Evolutionary conservation across 805 yeast species (phyloP).

Genomic region (Barnettozyma salicaria): DNA sequence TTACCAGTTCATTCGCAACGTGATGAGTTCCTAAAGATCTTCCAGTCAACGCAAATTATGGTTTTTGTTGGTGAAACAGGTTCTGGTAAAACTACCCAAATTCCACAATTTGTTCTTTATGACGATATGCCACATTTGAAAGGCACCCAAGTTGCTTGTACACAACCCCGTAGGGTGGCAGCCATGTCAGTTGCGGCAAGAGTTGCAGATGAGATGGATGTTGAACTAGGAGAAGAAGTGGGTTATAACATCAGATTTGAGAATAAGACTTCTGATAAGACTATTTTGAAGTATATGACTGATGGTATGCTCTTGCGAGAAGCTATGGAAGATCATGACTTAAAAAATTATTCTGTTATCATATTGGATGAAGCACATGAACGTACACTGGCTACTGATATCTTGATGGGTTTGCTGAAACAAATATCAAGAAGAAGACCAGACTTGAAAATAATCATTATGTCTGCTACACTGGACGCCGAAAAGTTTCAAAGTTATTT

Average conservation of each 20-base stretch:
- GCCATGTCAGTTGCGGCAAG: constrained; percentile 98
- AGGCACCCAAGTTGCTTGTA: constrained; percentile 89
- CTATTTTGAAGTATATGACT: constrained; percentile 91
- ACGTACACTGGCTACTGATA: constrained; percentile 94
- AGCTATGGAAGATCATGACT: constrained; percentile 92
- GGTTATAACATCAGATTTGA: constrained; percentile 95
- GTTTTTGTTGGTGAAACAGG: constrained; percentile 99
- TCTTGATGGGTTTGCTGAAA: constrained; percentile 89
- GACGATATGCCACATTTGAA: constrained; percentile 88
- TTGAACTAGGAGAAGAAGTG: constrained; percentile 84
- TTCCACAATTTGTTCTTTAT: constrained; percentile 86
- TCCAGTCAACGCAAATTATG: constrained; percentile 87
- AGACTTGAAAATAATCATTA: constrained; percentile 84
- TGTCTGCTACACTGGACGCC: constrained; percentile 98
- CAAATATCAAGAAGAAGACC: constrained; percentile 74
- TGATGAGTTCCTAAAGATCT: constrained; percentile 76
- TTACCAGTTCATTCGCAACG: constrained; percentile 94
- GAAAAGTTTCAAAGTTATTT: constrained; percentile 90
- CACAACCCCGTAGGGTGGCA: constrained; percentile 96
- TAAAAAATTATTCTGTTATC: constrained; percentile 77
- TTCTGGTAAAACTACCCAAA: constrained; percentile 97
- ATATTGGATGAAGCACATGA: constrained; percentile 98
- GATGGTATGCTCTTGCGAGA: constrained; percentile 98
- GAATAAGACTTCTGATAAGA: constrained; percentile 72
- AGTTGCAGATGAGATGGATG: constrained; percentile 98